Evolutionary conservation across 345 rosid genomes (phyloP).

Genomic region (Zanthoxylum bungeanum): DNA sequence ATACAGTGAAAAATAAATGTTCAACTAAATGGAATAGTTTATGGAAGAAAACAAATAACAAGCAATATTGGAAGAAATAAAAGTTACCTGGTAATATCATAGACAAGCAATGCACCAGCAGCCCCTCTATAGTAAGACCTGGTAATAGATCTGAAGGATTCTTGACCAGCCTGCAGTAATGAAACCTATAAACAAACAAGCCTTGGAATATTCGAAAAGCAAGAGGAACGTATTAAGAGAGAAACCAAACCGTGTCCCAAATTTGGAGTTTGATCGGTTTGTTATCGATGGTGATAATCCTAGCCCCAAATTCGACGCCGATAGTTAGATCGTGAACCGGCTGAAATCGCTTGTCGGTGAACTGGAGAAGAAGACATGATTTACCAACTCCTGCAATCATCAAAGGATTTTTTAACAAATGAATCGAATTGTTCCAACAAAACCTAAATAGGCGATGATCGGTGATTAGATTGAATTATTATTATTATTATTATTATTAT

Average conservation of each 20-base stretch:
- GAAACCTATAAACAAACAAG: not conserved
- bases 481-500: constrained; percentile 28
- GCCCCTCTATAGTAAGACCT: constrained; percentile 97
- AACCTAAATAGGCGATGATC: not conserved
- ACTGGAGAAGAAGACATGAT: constrained; percentile 95
- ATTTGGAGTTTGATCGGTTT: constrained; percentile 96
- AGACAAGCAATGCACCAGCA: constrained; percentile 98
- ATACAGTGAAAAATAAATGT: not conserved
- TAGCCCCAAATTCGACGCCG: constrained; percentile 93
- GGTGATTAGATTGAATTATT: not conserved
- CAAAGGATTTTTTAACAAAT: not conserved
- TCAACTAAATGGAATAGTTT: not conserved
- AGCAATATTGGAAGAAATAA: not conserved
- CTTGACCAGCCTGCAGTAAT: constrained; percentile 87
- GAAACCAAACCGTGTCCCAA: constrained; percentile 92
- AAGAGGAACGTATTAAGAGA: not conserved
- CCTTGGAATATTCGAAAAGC: not conserved
- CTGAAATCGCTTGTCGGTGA: constrained; percentile 96
- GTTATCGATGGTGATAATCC: constrained; percentile 93
- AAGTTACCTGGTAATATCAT: constrained; percentile 83
- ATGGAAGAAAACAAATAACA: not conserved
- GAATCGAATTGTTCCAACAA: not conserved
- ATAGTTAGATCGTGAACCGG: constrained; percentile 96
- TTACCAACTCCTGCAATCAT: constrained; percentile 75
- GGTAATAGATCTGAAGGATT: constrained; percentile 94